A percentile compares a stretch with the other conserved stretches of the same genome.
Evolutionary conservation across 345 rosid genomes (phyloP).

Genomic region (Euclidium syriacum): DNA sequence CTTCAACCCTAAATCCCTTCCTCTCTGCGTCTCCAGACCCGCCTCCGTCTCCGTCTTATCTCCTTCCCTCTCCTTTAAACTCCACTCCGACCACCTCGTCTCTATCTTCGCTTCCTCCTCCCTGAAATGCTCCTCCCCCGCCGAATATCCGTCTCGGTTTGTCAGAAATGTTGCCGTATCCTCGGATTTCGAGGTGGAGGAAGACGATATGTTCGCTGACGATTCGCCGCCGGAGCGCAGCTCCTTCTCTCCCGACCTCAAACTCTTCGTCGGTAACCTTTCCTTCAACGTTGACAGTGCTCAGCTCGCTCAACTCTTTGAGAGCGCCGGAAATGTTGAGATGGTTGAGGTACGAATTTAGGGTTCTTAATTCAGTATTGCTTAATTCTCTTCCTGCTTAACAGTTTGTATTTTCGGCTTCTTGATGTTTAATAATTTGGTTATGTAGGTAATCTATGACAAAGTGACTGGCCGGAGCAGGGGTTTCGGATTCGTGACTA

Average conservation of each 20-base stretch:
- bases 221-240: constrained; percentile 35
- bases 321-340: constrained; percentile 82
- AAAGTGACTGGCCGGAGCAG: constrained; percentile 93
- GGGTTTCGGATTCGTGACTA: constrained; percentile 97
- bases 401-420: too few relatives aligned
- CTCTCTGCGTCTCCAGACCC: constrained; percentile 36
- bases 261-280: constrained; percentile 93
- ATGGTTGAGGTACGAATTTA: constrained; percentile 75
- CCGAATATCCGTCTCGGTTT: constrained; percentile 38
- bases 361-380: constrained; percentile 3
- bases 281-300: constrained; percentile 83
- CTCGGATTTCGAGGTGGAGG: constrained; percentile 65
- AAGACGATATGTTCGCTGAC: constrained; percentile 37
- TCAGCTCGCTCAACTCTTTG: constrained; percentile 87
- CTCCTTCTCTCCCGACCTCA: constrained; percentile 66
- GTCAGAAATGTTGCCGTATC: constrained; percentile 57
- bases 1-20: constrained; percentile 46
- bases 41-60: constrained; percentile 32
- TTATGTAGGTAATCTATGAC: constrained; percentile 92
- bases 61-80: constrained; percentile 38
- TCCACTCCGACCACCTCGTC: constrained; percentile 31
- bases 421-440: too few relatives aligned
- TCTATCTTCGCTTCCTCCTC: constrained; percentile 34
- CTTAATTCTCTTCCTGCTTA: not conserved
- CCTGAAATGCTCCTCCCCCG: constrained; percentile 15